Evolutionary conservation across 1,284 basidiomycete genomes (phyloP).

Genomic region (Ceratobasidium papillatum): DNA sequence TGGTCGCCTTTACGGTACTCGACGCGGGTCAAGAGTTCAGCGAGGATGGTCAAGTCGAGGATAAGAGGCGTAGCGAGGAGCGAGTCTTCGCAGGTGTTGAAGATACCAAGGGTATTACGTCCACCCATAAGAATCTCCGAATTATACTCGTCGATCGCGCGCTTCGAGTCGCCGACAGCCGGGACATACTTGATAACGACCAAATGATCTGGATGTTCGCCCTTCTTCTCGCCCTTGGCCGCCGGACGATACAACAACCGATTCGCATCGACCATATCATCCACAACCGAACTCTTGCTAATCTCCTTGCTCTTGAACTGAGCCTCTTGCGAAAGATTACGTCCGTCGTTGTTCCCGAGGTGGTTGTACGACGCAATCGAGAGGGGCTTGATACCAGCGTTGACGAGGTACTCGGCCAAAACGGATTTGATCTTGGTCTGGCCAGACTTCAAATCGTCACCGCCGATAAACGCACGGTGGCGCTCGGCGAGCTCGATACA

Average conservation of each 20-base stretch:
- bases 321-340: slow-evolving; percentile 88
- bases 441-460: slow-evolving; percentile 96
- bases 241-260: slow-evolving; percentile 85
- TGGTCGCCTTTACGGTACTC: slow-evolving; percentile 72
- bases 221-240: slow-evolving; percentile 67
- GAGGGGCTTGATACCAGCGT: slow-evolving; percentile 98
- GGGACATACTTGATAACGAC: slow-evolving; percentile 96
- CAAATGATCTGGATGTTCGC: slow-evolving; percentile 96
- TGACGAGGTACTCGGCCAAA: slow-evolving; percentile 97
- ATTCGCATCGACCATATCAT: slow-evolving; percentile 97
- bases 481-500: slow-evolving; percentile 92
- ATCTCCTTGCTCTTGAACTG: slow-evolving; percentile 99
- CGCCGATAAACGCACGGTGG: slow-evolving; percentile 92
- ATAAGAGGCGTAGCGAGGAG: slow-evolving; percentile 95
- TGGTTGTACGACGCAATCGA: slow-evolving; percentile 99
- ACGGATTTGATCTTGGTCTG: slow-evolving; percentile 97
- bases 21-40: slow-evolving; percentile 94
- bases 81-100: slow-evolving; percentile 98
- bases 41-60: slow-evolving; percentile 91
- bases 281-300: slow-evolving; percentile 95
- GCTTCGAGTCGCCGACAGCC: slow-evolving; percentile 95
- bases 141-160: slow-evolving; percentile 99
- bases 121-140: slow-evolving; percentile 78
- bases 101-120: slow-evolving; percentile 87
- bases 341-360: slow-evolving; percentile 97